Evolutionary conservation across 805 yeast genomes (phyloP), one percentile per base, ranked within the genome.

Genomic region (Cyberlindnera euphorbiae): DNA sequence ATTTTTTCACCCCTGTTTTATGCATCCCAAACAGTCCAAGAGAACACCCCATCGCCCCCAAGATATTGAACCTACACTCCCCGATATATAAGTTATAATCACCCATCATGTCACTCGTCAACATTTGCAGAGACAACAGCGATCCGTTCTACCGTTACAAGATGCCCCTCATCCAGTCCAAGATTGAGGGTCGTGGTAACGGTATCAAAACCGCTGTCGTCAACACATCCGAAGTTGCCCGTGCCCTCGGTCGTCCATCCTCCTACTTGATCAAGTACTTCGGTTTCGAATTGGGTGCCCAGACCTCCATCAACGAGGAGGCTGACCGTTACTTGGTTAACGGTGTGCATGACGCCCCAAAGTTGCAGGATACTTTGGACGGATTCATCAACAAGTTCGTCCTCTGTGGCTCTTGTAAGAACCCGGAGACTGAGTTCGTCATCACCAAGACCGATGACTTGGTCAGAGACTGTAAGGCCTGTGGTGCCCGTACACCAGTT

Each of bases 121-220:
- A 93, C 65, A 90, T 93, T 55, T 82, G 95, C 64, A 88, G 98
- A 72, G 96, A 88, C 58, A 93, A 90, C 71, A 79, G 83, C 56
- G 98, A 93, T 70, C 97, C 97, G 30, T 93, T 93, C 64, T 93
- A 93, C 79, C 96, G 98, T 71, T 93, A 93, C 67, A 93, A 93
- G 71, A 93, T 93, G 98, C 98, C 98, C 59, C 83, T 94, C 28
- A 82, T 93, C 65, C 94, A 85, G 67, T 85, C 96, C 51, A 93
- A 93, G 74, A 86, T 86, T 49, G 97, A 93, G 69, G 98, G 98
- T 64, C 78, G 96, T 62, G 98, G 98, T 70, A 93, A 93, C 69
- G 98, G 98, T 79, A 93, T 93, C 67, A 89, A 88, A 63, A 93
- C 98, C 17, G 94, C 90, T 37, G 81, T 93, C 39, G 77, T 87